Evolutionary conservation across 2,329 filamentous ascomycete genomes (phyloP).

Genomic region (Fusarium sp.): DNA sequence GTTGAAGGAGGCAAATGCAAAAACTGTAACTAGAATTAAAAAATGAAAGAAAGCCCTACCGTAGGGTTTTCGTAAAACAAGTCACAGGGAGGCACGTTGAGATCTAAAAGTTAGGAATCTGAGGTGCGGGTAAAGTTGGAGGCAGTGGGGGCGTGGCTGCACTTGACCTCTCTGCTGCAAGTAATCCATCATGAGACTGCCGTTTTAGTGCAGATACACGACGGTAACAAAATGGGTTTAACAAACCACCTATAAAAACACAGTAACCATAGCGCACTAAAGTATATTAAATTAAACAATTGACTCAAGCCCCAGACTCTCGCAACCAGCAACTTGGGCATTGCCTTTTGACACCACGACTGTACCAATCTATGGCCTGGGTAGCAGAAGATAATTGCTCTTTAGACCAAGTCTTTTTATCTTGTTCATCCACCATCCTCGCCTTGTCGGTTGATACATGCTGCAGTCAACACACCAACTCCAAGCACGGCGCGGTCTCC

Average conservation of each 20-base stretch:
- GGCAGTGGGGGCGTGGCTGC: not conserved
- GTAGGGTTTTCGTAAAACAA: not conserved
- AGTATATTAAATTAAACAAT: not conserved
- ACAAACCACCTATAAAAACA: not conserved
- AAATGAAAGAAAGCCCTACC: not conserved
- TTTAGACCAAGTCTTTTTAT: not conserved
- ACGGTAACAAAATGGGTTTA: not conserved
- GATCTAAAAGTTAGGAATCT: conserved; percentile 33
- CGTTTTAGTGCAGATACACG: not conserved
- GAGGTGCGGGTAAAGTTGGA: too few species aligned
- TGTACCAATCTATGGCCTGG: conserved; percentile 28
- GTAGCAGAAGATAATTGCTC: conserved; percentile 3
- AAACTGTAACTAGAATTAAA: not conserved
- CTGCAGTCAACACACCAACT: conserved; percentile 43
- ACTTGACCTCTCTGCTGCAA: not conserved
- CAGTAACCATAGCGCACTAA: not conserved
- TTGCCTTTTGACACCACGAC: conserved; percentile 32
- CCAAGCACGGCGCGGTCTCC: conserved; percentile 25
- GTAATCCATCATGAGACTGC: not conserved
- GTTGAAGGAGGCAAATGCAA: not conserved
- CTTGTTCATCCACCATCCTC: conserved; percentile 36
- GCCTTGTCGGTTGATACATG: conserved; percentile 36
- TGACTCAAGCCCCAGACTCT: not conserved
- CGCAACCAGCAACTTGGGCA: conserved; percentile 36
- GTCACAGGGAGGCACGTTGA: not conserved